phyloP scores from a whole-genome alignment of 192 early-diverging fungal species.

The Entomortierella chlamydospora region DNA sequence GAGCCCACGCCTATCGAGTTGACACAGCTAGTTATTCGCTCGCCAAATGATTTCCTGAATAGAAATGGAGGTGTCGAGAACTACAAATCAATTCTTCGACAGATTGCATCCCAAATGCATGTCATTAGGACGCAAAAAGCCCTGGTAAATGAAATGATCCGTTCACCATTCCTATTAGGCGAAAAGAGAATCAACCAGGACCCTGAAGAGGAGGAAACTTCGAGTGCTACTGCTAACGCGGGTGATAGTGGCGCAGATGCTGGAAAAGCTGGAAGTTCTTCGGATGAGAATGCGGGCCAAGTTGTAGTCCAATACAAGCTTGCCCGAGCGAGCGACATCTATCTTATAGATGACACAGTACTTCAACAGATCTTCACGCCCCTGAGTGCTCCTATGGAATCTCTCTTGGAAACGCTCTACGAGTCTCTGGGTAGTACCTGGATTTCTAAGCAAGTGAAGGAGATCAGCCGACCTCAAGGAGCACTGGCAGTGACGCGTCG shows the following conservation, averaged over 20 bases:
- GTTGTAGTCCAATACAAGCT: constrained; percentile 69
- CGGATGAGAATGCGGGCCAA: constrained; percentile 37
- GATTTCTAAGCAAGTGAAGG: constrained; percentile 73
- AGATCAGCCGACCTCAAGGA: constrained; percentile 64
- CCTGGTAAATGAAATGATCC: constrained; percentile 70
- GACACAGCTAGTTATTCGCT: constrained; percentile 69
- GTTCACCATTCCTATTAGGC: constrained; percentile 72
- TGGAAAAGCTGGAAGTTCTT: constrained; percentile 17
- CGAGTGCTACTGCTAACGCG: neutral
- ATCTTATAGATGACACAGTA: constrained; percentile 82
- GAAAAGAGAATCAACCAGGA: constrained; percentile 59
- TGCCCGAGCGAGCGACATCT: constrained; percentile 77
- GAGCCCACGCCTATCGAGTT: constrained; percentile 82
- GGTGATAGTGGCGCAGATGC: constrained; percentile 10
- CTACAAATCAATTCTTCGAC: constrained; percentile 77
- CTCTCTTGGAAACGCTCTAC: constrained; percentile 76
- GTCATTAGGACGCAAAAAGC: constrained; percentile 52
- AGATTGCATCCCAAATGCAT: constrained; percentile 75
- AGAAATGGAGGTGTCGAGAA: constrained; percentile 65
- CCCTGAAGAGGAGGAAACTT: constrained; percentile 3
- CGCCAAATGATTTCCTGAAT: constrained; percentile 68
- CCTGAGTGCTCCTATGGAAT: constrained; percentile 77
- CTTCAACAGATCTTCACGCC: constrained; percentile 81
- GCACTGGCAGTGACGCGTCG: constrained; percentile 53
- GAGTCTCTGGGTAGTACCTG: constrained; percentile 72